Evolutionary conservation across 805 yeast species (phyloP), one percentile per base, ranked within the genome.

Genomic region (Saccharomyces eubayanus): DNA sequence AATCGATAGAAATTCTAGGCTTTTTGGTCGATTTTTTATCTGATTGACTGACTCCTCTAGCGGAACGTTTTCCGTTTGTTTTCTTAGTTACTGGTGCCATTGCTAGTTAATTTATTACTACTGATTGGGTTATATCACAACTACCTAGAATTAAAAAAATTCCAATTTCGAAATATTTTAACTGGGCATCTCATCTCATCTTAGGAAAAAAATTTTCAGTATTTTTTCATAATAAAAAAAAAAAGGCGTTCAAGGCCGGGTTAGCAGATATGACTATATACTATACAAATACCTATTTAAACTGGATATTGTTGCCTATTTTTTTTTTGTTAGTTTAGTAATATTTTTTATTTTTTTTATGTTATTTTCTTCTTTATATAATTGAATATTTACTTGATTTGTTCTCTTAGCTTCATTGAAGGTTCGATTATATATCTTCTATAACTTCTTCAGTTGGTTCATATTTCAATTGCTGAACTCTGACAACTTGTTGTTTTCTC

Each of bases 1-100:
- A 65, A 52, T 66, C 71, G 8, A 63, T 60, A 24, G 71, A 63
- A 43, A 68, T 64, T 57, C 59, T 67, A 20, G 71, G 63, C 51
- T 69, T 70, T 49, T 66, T 65, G n/a, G 62, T 57, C 30, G 58
- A 56, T 49, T 58, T 63, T 20, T 54, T 24, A 10, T 47, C 36
- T 8, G 49, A 28, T n/a, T 16, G 11, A 10, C 43, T 16, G 20
- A 28, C 48, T 28, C n/a, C 30, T 21, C 9, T 46, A 28, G 48
- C 48, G 31, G 48, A 46, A 27, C 48, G 48, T 20, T 46, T 46
- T 36, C 43, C 43, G 21, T 16, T 36, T 36, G 21, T 36, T 21
- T 36, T 36, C 24, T 36, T 36, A 2, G 24, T 36, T 36, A 36
- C 16, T 16, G 43, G 43, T 36, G 43, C 43, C 43, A 36, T 36